phyloP scores from a whole-genome alignment of 495 filamentous ascomycete species.

The Penicillium psychrofluorescens region DNA sequence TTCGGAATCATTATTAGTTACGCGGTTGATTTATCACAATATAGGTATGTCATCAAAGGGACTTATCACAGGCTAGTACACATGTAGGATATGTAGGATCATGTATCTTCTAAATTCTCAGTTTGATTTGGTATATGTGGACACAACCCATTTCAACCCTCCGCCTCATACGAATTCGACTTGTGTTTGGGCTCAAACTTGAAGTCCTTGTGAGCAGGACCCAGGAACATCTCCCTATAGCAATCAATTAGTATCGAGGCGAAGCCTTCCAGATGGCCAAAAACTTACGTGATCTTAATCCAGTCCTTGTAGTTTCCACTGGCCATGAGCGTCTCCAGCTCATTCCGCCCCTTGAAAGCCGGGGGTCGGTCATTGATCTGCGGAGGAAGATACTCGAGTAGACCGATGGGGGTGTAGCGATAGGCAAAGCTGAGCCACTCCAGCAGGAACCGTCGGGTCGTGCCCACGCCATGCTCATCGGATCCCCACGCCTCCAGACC shows the following conservation, averaged over 20 bases:
- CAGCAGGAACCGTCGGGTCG: conserved; percentile 80
- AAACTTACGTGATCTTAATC: conserved; percentile 90
- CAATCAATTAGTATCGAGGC: conserved; percentile 6
- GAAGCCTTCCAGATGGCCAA: background rate
- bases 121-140: background rate
- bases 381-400: conserved; percentile 82
- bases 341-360: conserved; percentile 72
- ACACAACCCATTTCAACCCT: conserved; percentile 36
- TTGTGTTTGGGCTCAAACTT: conserved; percentile 98
- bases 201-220: conserved; percentile 82
- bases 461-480: conserved; percentile 86
- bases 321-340: conserved; percentile 82
- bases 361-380: conserved; percentile 82
- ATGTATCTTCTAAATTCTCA: too few species aligned
- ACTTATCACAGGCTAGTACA: too few species aligned
- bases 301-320: conserved; percentile 92
- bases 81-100: too few species aligned
- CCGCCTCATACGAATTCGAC: conserved; percentile 68
- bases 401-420: conserved; percentile 83
- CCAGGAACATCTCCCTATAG: conserved; percentile 90
- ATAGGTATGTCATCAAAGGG: too few species aligned
- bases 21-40: too few species aligned
- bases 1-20: too few species aligned
- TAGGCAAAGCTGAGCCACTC: conserved; percentile 92
- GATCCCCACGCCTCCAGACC: conserved; percentile 91